A percentile compares a stretch with the other conserved stretches of the same genome.
Evolutionary conservation across 202 grass and related monocot genomes (phyloP).

Genomic region (Panicum virgatum): DNA sequence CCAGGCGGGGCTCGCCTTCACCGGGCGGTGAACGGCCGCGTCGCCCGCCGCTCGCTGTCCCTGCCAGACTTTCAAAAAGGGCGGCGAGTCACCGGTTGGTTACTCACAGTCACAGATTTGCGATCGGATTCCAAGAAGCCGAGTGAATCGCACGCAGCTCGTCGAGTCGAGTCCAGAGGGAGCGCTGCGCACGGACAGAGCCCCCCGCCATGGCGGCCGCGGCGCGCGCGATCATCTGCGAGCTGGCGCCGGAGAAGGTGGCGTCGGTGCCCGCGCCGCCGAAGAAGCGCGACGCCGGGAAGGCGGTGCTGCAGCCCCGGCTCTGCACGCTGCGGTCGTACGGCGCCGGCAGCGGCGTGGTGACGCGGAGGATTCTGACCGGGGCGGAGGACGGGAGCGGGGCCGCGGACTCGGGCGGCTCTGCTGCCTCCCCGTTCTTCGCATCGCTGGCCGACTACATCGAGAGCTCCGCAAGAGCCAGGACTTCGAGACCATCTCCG

Average conservation of each 20-base stretch:
- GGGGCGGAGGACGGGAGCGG: slow-evolving; percentile 24
- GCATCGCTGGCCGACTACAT: slow-evolving; percentile 89
- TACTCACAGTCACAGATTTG: background rate
- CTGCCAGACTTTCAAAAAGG: slow-evolving; percentile 26
- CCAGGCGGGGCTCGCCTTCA: background rate
- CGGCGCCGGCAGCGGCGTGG: slow-evolving; percentile 48
- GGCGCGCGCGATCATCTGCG: slow-evolving; percentile 63
- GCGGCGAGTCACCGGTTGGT: background rate
- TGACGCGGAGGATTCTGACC: slow-evolving; percentile 34
- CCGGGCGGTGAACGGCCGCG: slow-evolving; percentile 48
- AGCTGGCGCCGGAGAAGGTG: slow-evolving; percentile 54
- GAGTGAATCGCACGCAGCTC: slow-evolving; percentile 12
- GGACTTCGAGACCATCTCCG: slow-evolving; percentile 89
- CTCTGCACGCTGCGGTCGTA: slow-evolving; percentile 93
- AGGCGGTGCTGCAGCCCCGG: slow-evolving; percentile 87
- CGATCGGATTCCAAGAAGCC: slow-evolving; percentile 28
- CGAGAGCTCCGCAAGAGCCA: slow-evolving; percentile 94
- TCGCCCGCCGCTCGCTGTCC: slow-evolving; percentile 38
- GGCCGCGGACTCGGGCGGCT: background rate
- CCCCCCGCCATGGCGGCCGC: slow-evolving; percentile 34
- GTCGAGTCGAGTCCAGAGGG: background rate
- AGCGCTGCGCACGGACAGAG: background rate
- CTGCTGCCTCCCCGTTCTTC: slow-evolving; percentile 66
- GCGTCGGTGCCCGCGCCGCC: background rate
- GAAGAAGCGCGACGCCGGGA: slow-evolving; percentile 42